These are phyloP conservation scores for Colletotrichum eleusines DNA, from an alignment of 2,329 filamentous ascomycete genomes.

Conservation along the genomic window DNA sequence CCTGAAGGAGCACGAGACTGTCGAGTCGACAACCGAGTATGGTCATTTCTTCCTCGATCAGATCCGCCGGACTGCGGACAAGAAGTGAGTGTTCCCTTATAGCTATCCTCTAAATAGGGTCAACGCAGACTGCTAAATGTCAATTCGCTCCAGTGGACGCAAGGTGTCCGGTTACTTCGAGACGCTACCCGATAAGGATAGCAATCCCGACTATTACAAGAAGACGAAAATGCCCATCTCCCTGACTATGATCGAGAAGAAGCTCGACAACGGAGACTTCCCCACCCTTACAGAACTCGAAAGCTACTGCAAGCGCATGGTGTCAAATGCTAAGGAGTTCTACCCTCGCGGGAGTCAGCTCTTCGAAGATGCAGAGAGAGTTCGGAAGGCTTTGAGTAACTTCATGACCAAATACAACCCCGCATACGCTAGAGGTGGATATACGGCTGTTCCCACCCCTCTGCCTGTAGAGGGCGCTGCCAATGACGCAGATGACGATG, in stretches of 20 bases:
- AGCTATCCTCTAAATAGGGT: too few relatives aligned
- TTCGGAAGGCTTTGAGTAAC: constrained; percentile 87
- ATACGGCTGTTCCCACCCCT: constrained; percentile 80
- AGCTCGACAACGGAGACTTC: constrained; percentile 78
- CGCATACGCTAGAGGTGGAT: constrained; percentile 75
- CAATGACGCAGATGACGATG: constrained; percentile 32
- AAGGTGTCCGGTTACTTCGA: constrained; percentile 82
- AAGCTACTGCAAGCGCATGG: constrained; percentile 88
- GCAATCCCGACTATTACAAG: constrained; percentile 81
- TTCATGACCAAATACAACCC: constrained; percentile 91
- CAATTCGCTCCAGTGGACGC: constrained; percentile 68
- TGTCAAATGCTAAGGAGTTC: constrained; percentile 87
- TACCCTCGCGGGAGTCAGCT: constrained; percentile 79
- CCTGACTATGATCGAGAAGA: constrained; percentile 80
- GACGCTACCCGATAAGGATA: constrained; percentile 72
- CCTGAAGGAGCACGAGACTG: constrained; percentile 69
- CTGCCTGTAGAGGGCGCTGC: constrained; percentile 66
- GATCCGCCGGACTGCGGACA: constrained; percentile 82
- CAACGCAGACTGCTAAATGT: constrained; percentile 5
- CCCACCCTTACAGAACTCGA: constrained; percentile 79
- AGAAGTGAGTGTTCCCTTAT: constrained; percentile 70
- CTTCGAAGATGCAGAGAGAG: constrained; percentile 86
- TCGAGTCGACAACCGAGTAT: constrained; percentile 76
- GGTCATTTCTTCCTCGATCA: constrained; percentile 81
- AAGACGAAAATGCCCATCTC: constrained; percentile 83